These are phyloP conservation scores for Pythium monospermum DNA, from an alignment of 352 stramenopile genomes.

Conservation along the genomic window DNA sequence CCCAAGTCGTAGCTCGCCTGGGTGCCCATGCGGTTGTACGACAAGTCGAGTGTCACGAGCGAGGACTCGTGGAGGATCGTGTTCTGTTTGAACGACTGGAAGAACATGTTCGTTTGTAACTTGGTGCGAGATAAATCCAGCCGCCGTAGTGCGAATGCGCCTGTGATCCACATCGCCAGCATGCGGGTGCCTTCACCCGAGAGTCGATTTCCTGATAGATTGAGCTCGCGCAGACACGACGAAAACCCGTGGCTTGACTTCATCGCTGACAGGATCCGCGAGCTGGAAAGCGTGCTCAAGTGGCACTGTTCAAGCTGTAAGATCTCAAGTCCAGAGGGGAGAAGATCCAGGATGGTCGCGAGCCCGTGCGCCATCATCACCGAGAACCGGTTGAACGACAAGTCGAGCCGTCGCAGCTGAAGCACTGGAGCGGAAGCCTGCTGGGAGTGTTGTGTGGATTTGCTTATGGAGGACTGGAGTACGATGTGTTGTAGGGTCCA, in stretches of 20 bases:
- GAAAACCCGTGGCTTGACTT: constrained; percentile 46
- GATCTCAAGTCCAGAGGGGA: constrained; percentile 41
- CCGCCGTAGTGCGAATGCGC: constrained; percentile 44
- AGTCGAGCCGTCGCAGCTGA: constrained; percentile 38
- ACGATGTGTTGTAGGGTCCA: constrained; percentile 48
- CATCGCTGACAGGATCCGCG: constrained; percentile 35
- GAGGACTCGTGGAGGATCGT: constrained; percentile 60
- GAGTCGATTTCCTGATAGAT: constrained; percentile 56
- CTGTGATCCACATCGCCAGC: constrained; percentile 50
- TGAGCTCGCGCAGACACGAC: constrained; percentile 45
- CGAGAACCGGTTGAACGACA: constrained; percentile 69
- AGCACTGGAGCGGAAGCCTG: constrained; percentile 1
- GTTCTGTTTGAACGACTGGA: constrained; percentile 59
- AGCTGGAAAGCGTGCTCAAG: constrained; percentile 28
- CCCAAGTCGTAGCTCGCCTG: constrained; percentile 49
- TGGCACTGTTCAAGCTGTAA: constrained; percentile 57
- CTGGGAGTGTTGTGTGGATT: constrained; percentile 1
- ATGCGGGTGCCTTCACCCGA: constrained; percentile 34
- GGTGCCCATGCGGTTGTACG: constrained; percentile 58
- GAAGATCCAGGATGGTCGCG: constrained; percentile 40
- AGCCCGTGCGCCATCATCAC: constrained; percentile 40
- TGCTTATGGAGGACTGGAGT: constrained; percentile 49
- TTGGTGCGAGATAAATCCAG: constrained; percentile 59
- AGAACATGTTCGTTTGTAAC: constrained; percentile 49
- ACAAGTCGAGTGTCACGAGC: constrained; percentile 53